Percentiles rank a stretch among this genome's conserved stretches.
Conservation (phyloP, 257 asterid genomes). For the Anisodus tanguticus region DNA sequence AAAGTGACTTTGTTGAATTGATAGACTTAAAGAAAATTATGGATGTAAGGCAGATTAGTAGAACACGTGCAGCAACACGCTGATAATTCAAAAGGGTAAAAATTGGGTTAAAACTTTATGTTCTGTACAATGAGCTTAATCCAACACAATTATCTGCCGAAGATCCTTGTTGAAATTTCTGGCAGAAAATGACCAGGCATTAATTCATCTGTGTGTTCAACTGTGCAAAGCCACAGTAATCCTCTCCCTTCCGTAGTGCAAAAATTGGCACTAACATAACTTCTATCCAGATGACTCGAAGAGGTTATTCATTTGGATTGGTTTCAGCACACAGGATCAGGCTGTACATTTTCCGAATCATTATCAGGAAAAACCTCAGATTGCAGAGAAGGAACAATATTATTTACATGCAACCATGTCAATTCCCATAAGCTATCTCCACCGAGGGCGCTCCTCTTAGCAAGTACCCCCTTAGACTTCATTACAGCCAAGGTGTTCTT, state of each 20-base stretch:
- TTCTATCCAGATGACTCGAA: background rate
- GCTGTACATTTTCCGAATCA: constrained; percentile 43
- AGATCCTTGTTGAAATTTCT: constrained; percentile 27
- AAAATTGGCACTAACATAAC: background rate
- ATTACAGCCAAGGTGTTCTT: constrained; percentile 72
- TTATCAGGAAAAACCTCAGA: constrained; percentile 66
- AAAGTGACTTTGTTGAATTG: background rate
- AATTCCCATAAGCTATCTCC: constrained; percentile 92
- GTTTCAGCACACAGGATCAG: constrained; percentile 36
- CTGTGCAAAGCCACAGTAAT: constrained; percentile 32
- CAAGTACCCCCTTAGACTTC: constrained; percentile 80
- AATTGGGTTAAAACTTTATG: constrained; percentile 34
- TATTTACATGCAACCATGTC: constrained; percentile 88
- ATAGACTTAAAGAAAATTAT: background rate
- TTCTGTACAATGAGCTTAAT: constrained; percentile 51
- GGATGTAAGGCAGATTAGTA: background rate
- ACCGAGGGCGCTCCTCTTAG: constrained; percentile 72
- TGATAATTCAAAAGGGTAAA: background rate
- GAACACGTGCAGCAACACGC: background rate
- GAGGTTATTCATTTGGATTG: constrained; percentile 30
- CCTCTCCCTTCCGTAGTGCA: constrained; percentile 24
- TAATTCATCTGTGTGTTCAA: constrained; percentile 17
- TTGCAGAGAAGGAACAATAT: constrained; percentile 73
- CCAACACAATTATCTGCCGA: constrained; percentile 32
- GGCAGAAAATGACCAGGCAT: constrained; percentile 29